Evolutionary conservation across 768 basidiomycete species (phyloP).

Genomic region (Kwoniella dejecticola): DNA sequence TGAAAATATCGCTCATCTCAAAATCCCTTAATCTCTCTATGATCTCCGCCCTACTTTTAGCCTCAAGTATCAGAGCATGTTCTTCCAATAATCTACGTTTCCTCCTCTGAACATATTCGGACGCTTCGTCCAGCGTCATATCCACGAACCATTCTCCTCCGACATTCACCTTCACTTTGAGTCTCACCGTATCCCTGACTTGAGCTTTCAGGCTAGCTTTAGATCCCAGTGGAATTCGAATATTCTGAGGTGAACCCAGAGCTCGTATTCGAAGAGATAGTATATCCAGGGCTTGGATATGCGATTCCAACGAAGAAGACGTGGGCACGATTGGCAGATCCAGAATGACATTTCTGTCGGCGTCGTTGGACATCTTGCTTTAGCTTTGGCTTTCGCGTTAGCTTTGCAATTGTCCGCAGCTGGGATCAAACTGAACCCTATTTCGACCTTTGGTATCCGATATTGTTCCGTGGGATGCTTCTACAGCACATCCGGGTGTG

Average conservation of each 20-base stretch:
- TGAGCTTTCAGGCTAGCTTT: slow-evolving; percentile 33
- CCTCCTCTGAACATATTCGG: slow-evolving; percentile 30
- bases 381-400: too few species aligned
- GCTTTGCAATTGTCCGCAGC: too few species aligned
- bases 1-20: too few species aligned
- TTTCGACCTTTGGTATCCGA: too few species aligned
- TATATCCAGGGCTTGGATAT: slow-evolving; percentile 28
- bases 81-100: slow-evolving; percentile 27
- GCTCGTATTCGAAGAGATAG: slow-evolving; percentile 16
- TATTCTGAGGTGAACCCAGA: slow-evolving; percentile 13
- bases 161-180: slow-evolving; percentile 36
- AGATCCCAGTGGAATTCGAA: slow-evolving; percentile 30
- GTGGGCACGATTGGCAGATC: slow-evolving; percentile 24
- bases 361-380: too few species aligned
- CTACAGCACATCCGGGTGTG: too few species aligned
- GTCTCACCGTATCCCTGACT: slow-evolving; percentile 18
- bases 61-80: slow-evolving; percentile 18
- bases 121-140: slow-evolving; percentile 43
- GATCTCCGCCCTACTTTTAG: neutral
- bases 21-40: neutral
- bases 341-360: slow-evolving; percentile 11
- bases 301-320: slow-evolving; percentile 24
- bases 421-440: too few species aligned
- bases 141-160: slow-evolving; percentile 42
- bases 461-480: too few species aligned